phyloP scores from a whole-genome alignment of 768 basidiomycete species.

The Hemileccinum rubropunctum region DNA sequence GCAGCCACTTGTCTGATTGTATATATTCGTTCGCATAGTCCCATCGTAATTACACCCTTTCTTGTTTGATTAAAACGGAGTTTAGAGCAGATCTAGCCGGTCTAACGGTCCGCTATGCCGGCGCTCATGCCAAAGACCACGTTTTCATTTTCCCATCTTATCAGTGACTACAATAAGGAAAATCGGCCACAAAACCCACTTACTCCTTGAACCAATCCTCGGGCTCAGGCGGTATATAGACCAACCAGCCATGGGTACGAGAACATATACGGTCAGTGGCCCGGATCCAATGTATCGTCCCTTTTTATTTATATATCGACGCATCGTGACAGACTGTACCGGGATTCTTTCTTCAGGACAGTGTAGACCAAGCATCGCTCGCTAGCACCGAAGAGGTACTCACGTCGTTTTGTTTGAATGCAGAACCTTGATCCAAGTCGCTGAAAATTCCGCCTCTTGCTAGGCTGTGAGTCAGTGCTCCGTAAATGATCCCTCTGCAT shows the following conservation, averaged over 20 bases:
- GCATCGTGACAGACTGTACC: constrained; percentile 10
- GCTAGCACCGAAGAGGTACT: constrained; percentile 6
- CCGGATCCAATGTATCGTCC: neutral
- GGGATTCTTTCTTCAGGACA: constrained; percentile 24
- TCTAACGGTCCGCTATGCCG: too few relatives aligned
- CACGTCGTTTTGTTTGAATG: neutral
- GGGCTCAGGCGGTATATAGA: too few relatives aligned
- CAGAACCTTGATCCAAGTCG: neutral
- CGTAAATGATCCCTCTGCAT: neutral
- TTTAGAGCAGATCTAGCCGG: too few relatives aligned
- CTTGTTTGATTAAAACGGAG: too few relatives aligned
- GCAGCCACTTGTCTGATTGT: too few relatives aligned
- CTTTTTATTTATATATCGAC: neutral
- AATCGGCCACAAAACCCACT: too few relatives aligned
- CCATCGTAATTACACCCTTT: too few relatives aligned
- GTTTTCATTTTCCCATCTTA: too few relatives aligned
- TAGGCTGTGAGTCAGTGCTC: constrained; percentile 14
- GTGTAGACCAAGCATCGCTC: neutral
- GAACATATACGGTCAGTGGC: constrained; percentile 15
- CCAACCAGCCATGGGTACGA: constrained; percentile 1
- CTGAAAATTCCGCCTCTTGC: neutral
- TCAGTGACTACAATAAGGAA: too few relatives aligned
- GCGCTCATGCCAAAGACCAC: too few relatives aligned
- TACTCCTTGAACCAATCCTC: too few relatives aligned
- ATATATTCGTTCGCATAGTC: too few relatives aligned